Percentiles rank a stretch among this genome's conserved stretches.
Evolutionary conservation across 345 rosid genomes (phyloP).

Genomic region (Syzygium aqueum): DNA sequence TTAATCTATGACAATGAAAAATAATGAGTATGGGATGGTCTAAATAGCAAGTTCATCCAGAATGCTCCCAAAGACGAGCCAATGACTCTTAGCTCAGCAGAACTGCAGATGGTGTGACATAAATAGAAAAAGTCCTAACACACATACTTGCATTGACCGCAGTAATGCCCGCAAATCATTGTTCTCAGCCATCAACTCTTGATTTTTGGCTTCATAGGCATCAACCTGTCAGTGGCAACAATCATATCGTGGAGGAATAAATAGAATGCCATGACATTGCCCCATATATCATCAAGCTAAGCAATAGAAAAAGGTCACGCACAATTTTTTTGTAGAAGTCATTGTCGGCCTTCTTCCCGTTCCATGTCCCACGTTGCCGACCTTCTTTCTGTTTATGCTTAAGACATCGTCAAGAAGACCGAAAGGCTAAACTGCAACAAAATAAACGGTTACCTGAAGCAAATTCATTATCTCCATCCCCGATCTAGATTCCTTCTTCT

Average conservation of each 20-base stretch:
- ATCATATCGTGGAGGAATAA: background rate
- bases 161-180: conserved; percentile 76
- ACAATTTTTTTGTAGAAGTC: conserved; percentile 96
- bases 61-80: background rate
- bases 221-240: conserved; percentile 52
- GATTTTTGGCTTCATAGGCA: conserved; percentile 91
- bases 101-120: background rate
- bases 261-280: background rate
- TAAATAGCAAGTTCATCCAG: background rate
- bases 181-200: conserved; percentile 85
- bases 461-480: conserved; percentile 99
- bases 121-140: background rate
- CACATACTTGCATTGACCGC: conserved; percentile 79
- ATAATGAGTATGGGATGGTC: background rate
- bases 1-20: background rate
- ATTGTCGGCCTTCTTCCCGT: conserved; percentile 90
- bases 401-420: background rate
- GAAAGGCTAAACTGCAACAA: background rate
- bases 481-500: conserved; percentile 93
- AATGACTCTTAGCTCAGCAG: background rate
- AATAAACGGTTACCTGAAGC: conserved; percentile 54
- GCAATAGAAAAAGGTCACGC: conserved; percentile 12
- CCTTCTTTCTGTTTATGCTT: conserved; percentile 78
- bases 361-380: conserved; percentile 97
- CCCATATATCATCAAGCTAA: background rate